Base-by-base conservation (phyloP, 495 filamentous ascomycete genomes). In the Schizothecium vesticola region DNA sequence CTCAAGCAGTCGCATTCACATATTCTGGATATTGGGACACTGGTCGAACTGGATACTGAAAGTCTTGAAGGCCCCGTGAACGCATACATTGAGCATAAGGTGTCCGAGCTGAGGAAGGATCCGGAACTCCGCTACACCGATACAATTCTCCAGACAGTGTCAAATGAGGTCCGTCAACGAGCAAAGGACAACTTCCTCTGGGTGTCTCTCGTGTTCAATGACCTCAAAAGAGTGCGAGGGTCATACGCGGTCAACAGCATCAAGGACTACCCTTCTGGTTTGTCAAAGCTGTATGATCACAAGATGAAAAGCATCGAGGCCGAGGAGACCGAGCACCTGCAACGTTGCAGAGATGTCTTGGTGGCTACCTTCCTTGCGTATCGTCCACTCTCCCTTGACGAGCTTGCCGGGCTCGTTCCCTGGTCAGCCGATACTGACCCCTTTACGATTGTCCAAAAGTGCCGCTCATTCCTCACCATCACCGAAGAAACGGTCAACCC, bases 131-230 rank as follows among this genome's bases (percentile, higher is more conserved):
- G 56, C 16, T 28, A 28, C 26, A 28, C 26, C 26, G 26, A 28
- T 28, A 28, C 26, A 28, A 23, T 73, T 65, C 66, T 70, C 67
- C 73, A 43, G 56, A 16, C 58, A 29, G 59, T 79, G 7, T 59
- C 66, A 22, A 28, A 24, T 26, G 63, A 57, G 56, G 43, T 71
- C 22, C 64, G 28, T 19, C 6, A 75, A 74, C 67, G 74, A 26
- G 69, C 73, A 3, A 29, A 73, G 26, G 73, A 70, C 3, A 80
- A 75, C 9, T 82, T 80, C 66, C 72, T 82, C 2, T 81, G 73
- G 78, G 80, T 79, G 7, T 73, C 73, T 31, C 61, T 74, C 36
- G 67, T 56, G 8, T 71, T 74, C 61, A 67, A 69, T 60, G 63
- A 23, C n/a, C 51, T 56, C 51, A 56, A 56, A 13, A 16, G n/a